These are phyloP conservation scores for Rubroboletus satanas DNA, from an alignment of 768 basidiomycete species.

Conservation along the genomic window DNA sequence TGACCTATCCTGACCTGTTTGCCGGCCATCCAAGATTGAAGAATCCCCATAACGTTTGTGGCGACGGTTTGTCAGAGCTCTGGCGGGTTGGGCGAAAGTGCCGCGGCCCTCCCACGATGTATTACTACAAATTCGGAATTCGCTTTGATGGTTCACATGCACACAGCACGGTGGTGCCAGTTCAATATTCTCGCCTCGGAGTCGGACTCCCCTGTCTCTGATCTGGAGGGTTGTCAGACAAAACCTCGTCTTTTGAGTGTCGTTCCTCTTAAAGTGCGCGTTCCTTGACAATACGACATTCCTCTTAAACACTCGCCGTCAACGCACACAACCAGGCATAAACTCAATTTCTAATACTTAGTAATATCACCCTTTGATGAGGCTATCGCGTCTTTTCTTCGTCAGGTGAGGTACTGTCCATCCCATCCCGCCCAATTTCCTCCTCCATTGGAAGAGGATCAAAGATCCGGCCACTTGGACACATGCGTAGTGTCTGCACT, in stretches of 20 bases:
- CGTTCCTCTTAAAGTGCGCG: not conserved
- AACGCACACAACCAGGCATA: too few species aligned
- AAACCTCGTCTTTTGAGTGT: not conserved
- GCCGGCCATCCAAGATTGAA: not conserved
- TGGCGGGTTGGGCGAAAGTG: too few species aligned
- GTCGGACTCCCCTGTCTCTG: not conserved
- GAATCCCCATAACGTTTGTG: not conserved
- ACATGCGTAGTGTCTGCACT: constrained; percentile 36
- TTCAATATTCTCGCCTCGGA: not conserved
- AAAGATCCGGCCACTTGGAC: constrained; percentile 39
- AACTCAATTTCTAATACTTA: not conserved
- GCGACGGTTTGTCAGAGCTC: too few species aligned
- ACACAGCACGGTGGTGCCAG: not conserved
- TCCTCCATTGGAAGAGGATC: constrained; percentile 41
- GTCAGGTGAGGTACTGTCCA: not conserved
- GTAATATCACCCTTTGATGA: not conserved
- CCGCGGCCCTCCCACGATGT: not conserved
- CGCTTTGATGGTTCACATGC: not conserved
- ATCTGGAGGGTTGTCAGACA: too few species aligned
- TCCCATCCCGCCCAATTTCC: constrained; percentile 13
- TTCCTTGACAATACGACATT: not conserved
- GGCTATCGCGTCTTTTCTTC: not conserved
- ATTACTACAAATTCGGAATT: not conserved
- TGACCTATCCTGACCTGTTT: too few species aligned
- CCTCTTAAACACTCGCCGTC: too few species aligned